Conservation (phyloP, 1,139 yeast species). For the Yamadazyma dendronema region DNA sequence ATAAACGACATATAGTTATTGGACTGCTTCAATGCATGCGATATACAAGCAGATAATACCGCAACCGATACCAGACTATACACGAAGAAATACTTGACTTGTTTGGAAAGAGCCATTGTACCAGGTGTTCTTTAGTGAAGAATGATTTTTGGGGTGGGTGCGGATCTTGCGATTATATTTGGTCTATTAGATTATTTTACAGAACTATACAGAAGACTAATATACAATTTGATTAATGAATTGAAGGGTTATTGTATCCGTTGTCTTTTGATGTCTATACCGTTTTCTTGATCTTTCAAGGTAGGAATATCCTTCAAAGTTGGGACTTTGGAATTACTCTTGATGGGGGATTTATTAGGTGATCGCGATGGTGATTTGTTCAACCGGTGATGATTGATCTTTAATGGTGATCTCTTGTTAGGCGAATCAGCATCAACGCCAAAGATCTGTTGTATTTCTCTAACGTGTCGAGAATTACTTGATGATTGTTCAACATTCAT, state of each 20-base stretch:
- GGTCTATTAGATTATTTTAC: background rate
- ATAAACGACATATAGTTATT: slow-evolving; percentile 28
- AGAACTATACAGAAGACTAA: background rate
- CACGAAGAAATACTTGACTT: slow-evolving; percentile 22
- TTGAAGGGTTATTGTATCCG: slow-evolving; percentile 10
- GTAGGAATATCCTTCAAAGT: background rate
- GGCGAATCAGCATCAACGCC: background rate
- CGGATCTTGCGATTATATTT: too few species aligned
- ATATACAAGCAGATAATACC: slow-evolving; percentile 22
- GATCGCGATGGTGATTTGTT: slow-evolving; percentile 6
- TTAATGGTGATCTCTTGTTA: slow-evolving; percentile 6
- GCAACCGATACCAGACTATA: slow-evolving; percentile 26
- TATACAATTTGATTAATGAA: slow-evolving; percentile 1
- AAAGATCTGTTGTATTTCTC: slow-evolving; percentile 1
- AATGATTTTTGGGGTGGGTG: slow-evolving; percentile 1
- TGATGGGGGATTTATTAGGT: background rate
- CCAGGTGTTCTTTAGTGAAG: slow-evolving; percentile 1
- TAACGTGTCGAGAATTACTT: slow-evolving; percentile 1
- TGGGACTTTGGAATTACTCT: slow-evolving; percentile 10
- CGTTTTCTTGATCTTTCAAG: slow-evolving; percentile 14
- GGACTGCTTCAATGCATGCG: slow-evolving; percentile 26
- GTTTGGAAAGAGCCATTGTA: slow-evolving; percentile 10
- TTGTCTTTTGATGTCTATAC: slow-evolving; percentile 14
- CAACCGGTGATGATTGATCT: slow-evolving; percentile 2
- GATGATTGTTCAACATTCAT: slow-evolving; percentile 2